Conservation (phyloP, 2,329 filamentous ascomycete species). For the Aspergillus felis region DNA sequence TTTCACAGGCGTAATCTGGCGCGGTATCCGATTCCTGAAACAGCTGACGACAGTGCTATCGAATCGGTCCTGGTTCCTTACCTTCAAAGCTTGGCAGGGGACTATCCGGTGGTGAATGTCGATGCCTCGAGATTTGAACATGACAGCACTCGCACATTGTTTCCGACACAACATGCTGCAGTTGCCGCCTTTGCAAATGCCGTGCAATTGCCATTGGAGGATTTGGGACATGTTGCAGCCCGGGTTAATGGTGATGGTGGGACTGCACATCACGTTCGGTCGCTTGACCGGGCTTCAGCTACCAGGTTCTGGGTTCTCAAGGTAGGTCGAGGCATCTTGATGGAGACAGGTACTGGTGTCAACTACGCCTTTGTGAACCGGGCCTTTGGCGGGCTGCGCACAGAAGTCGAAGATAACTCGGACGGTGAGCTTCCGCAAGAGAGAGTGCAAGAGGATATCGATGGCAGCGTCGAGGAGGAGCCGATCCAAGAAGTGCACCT, state of each 20-base stretch:
- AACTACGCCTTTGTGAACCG: constrained; percentile 56
- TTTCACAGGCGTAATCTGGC: constrained; percentile 37
- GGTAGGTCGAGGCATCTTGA: constrained; percentile 56
- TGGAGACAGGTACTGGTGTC: constrained; percentile 54
- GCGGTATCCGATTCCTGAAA: constrained; percentile 51
- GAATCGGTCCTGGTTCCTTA: constrained; percentile 58
- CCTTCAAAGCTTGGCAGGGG: constrained; percentile 50
- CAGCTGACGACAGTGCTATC: constrained; percentile 50
- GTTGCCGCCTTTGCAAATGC: constrained; percentile 55
- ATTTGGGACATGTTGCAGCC: constrained; percentile 42
- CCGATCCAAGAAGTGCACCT: constrained; percentile 36
- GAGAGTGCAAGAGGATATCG: constrained; percentile 46
- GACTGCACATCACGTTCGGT: constrained; percentile 22
- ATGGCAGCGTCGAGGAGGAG: constrained; percentile 45
- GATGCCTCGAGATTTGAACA: constrained; percentile 57
- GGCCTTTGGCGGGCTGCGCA: constrained; percentile 59
- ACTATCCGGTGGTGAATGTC: constrained; percentile 51
- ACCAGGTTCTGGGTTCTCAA: constrained; percentile 56
- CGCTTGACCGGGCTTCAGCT: constrained; percentile 31
- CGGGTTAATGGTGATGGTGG: constrained; percentile 16
- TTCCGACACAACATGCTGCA: constrained; percentile 51
- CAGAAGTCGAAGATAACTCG: constrained; percentile 35
- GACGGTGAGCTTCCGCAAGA: constrained; percentile 41
- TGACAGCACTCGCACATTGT: constrained; percentile 51
- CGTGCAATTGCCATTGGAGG: constrained; percentile 50